Base-by-base conservation (phyloP, 257 asterid species). In the Gentiana dahurica region DNA sequence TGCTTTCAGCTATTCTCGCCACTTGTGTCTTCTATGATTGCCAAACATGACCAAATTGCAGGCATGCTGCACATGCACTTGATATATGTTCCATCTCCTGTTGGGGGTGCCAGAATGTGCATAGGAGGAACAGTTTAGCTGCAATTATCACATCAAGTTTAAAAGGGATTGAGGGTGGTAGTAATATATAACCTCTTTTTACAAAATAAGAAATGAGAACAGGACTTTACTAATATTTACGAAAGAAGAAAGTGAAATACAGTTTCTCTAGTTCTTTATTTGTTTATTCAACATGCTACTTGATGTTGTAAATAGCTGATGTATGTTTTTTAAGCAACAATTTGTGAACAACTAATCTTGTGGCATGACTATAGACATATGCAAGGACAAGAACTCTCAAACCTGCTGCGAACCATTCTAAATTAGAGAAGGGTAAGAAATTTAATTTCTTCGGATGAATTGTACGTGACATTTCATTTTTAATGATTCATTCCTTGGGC, bases 341-440 rank as follows among this genome's bases (percentile, higher is more conserved):
- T 58, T 61, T 51, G 54, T 54, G 41, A 58, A 55, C 55, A 65
- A 60, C 4, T 78, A 7, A 57, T 65, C 67, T 57, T 60, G 51
- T 55, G 57, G 54, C 52, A 52, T 70, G 68, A 57, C 24, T 73
- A 69, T 80, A 81, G 94, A 89, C 70, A 45, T 78, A 48, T 41
- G 61, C 24, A 53, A 64, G 72, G 58, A 39, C 43, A 51, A 66
- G 62, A 67, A 60, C 36, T 61, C 62, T 63, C 65, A 71, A 65
- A 71, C 67, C 76, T 59, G 55, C 70, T 35, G 71, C 57, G 55
- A 66, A 57, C 63, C 63, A 56, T 48, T 76, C 61, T 59, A 75
- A 74, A 36, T 63, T 66, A 65, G 75, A 69, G 64, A 79, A 60
- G 66, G 34, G 97, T 86, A 77, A 67, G 89, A 60, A 53, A 60